phyloP scores from a whole-genome alignment of 2,329 filamentous ascomycete species.

The Berkeleyomyces basicola region DNA sequence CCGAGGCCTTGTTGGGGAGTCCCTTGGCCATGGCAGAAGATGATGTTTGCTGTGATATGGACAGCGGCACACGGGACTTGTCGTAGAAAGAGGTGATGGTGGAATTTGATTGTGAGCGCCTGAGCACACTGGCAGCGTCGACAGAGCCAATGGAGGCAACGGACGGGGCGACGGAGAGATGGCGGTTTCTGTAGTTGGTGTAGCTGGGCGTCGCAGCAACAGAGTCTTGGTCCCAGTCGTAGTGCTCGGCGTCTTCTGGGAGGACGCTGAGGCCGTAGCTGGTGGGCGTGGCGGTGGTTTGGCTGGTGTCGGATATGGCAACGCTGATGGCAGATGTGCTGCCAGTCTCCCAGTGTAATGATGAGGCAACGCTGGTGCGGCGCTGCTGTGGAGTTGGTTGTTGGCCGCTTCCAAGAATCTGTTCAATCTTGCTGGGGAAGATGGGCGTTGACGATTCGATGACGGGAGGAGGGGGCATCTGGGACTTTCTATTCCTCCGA shows the following conservation, averaged over 20 bases:
- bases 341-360: slow-evolving; percentile 7
- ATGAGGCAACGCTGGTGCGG: slow-evolving; percentile 8
- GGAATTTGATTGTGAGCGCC: slow-evolving; percentile 34
- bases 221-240: slow-evolving; percentile 10
- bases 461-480: slow-evolving; percentile 4
- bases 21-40: slow-evolving; percentile 42
- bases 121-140: slow-evolving; percentile 27
- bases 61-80: slow-evolving; percentile 36
- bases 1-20: slow-evolving; percentile 30
- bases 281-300: slow-evolving; percentile 5
- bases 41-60: slow-evolving; percentile 43
- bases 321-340: slow-evolving; percentile 9
- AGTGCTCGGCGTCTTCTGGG: slow-evolving; percentile 8
- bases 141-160: slow-evolving; percentile 18
- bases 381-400: not conserved
- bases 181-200: slow-evolving; percentile 1
- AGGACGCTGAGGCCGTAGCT: slow-evolving; percentile 6
- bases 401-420: slow-evolving; percentile 11
- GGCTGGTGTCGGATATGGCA: slow-evolving; percentile 7
- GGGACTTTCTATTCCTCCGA: slow-evolving; percentile 12
- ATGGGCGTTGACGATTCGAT: slow-evolving; percentile 3
- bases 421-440: slow-evolving; percentile 8
- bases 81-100: slow-evolving; percentile 43
- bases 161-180: slow-evolving; percentile 14
- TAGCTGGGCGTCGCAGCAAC: slow-evolving; percentile 3